phyloP scores from a whole-genome alignment of 169 alveolate species.

The Plasmodium ovale region DNA sequence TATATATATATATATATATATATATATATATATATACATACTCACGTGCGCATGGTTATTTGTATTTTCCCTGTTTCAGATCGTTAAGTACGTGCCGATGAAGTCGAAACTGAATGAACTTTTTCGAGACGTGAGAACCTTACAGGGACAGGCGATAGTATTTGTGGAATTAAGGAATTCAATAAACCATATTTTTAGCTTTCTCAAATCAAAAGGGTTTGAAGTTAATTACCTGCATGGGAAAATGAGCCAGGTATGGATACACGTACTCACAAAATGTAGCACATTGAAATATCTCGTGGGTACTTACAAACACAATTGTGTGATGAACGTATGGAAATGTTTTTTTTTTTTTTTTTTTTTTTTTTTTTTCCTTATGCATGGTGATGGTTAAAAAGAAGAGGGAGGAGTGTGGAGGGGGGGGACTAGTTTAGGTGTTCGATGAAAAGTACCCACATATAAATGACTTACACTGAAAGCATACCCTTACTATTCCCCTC shows the following conservation, averaged over 20 bases:
- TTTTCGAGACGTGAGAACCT: slow-evolving; percentile 18
- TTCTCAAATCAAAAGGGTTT: slow-evolving; percentile 40
- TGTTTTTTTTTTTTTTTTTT: too few relatives aligned
- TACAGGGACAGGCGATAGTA: slow-evolving; percentile 58
- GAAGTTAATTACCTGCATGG: slow-evolving; percentile 52
- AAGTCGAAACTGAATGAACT: slow-evolving; percentile 33
- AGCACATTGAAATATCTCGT: too few relatives aligned
- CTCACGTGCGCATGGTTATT: neutral
- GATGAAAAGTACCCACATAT: too few relatives aligned
- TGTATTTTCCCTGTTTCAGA: slow-evolving; percentile 3
- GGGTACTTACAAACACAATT: too few relatives aligned
- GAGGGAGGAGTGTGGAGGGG: too few relatives aligned
- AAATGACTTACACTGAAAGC: too few relatives aligned
- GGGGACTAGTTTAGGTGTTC: too few relatives aligned
- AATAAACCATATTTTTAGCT: slow-evolving; percentile 24
- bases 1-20: neutral
- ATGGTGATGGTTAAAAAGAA: too few relatives aligned
- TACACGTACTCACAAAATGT: too few relatives aligned
- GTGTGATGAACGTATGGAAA: too few relatives aligned
- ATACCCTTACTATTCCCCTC: too few relatives aligned
- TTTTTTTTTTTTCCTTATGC: too few relatives aligned
- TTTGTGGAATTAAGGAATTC: slow-evolving; percentile 55
- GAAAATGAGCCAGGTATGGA: slow-evolving; percentile 40
- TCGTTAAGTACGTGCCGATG: slow-evolving; percentile 42
- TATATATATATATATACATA: neutral